phyloP scores from a whole-genome alignment of 2,329 filamentous ascomycete species.

The Nemania sp. region DNA sequence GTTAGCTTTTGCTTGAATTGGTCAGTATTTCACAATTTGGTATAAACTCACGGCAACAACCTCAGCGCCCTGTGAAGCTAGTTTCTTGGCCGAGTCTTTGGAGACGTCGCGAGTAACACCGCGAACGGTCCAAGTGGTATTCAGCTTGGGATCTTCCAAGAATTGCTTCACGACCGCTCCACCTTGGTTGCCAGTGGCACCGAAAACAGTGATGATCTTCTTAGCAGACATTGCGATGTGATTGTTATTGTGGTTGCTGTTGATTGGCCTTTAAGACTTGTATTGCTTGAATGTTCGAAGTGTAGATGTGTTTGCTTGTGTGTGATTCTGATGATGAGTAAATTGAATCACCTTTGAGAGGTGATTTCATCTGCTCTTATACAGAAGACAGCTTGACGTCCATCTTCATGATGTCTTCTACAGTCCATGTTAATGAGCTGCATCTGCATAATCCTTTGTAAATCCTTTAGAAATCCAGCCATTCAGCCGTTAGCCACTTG shows the following conservation, averaged over 20 bases:
- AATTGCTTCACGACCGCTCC: conserved; percentile 54
- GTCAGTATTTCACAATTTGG: not conserved
- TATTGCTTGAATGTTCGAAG: not conserved
- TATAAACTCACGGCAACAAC: conserved; percentile 46
- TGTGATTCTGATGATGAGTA: conserved; percentile 4
- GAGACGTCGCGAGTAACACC: conserved; percentile 56
- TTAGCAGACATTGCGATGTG: conserved; percentile 33
- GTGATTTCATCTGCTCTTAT: conserved; percentile 12
- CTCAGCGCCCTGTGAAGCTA: conserved; percentile 43
- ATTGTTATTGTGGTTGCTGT: not conserved
- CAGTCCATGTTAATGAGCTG: not conserved
- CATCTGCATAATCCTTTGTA: not conserved
- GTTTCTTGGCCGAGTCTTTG: conserved; percentile 46
- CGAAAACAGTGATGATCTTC: conserved; percentile 59
- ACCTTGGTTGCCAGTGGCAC: conserved; percentile 64
- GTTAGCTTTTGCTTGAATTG: conserved; percentile 8
- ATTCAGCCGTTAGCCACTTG: too few species aligned
- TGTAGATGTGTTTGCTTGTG: conserved; percentile 1
- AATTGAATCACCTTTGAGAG: conserved; percentile 1
- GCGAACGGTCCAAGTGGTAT: conserved; percentile 54
- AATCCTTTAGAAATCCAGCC: too few species aligned
- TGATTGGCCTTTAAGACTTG: too few species aligned
- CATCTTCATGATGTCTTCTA: not conserved
- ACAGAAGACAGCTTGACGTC: not conserved
- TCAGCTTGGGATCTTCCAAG: conserved; percentile 45